These are phyloP conservation scores for Nakaseomyces kungkrabaensis DNA, from an alignment of 1,139 yeast species.

Conservation along the genomic window DNA sequence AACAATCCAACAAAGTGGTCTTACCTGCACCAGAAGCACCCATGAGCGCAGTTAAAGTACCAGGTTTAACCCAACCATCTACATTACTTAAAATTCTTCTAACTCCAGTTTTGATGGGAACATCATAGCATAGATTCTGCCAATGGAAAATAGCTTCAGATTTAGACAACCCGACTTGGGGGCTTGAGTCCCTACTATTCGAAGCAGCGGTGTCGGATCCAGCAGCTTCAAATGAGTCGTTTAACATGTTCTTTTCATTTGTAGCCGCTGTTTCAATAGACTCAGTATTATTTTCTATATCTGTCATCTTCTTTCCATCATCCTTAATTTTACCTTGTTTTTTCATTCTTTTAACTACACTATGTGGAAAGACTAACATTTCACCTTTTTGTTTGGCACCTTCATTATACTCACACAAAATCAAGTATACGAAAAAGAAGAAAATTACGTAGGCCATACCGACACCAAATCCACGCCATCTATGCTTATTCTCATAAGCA, in stretches of 20 bases:
- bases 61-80: conserved; percentile 80
- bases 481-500: conserved; percentile 47
- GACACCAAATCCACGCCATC: conserved; percentile 83
- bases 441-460: conserved; percentile 31
- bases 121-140: conserved; percentile 68
- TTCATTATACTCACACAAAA: conserved; percentile 54
- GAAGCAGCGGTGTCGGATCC: background rate
- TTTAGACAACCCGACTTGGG: conserved; percentile 13
- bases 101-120: conserved; percentile 54
- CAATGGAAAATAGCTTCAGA: conserved; percentile 58
- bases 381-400: conserved; percentile 82
- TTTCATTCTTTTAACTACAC: conserved; percentile 32
- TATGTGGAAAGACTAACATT: conserved; percentile 54
- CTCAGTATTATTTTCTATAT: conserved; percentile 16
- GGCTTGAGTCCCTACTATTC: conserved; percentile 4
- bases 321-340: conserved; percentile 20
- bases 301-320: conserved; percentile 6
- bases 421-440: conserved; percentile 32
- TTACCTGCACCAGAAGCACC: conserved; percentile 89
- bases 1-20: conserved; percentile 63
- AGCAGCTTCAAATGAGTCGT: background rate
- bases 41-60: conserved; percentile 69
- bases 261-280: conserved; percentile 5
- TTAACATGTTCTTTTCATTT: conserved; percentile 13
- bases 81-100: conserved; percentile 57